These are phyloP conservation scores for Botrytis tulipae DNA, from an alignment of 2,329 filamentous ascomycete species.

Conservation along the genomic window DNA sequence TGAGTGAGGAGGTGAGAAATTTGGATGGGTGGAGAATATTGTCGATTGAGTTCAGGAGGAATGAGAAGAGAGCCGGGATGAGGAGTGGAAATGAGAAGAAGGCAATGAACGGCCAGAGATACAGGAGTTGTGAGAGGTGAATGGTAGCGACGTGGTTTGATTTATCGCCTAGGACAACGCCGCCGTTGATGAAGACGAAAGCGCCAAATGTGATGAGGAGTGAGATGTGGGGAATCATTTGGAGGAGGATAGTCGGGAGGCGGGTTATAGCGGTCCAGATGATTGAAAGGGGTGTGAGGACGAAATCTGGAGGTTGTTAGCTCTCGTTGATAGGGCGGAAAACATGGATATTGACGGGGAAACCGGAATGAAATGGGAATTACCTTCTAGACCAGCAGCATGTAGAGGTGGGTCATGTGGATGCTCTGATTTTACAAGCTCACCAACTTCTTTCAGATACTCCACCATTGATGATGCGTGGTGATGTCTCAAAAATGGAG, in stretches of 20 bases:
- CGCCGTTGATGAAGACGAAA: conserved; percentile 85
- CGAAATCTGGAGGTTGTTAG: conserved; percentile 47
- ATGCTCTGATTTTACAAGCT: neutral
- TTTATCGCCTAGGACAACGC: conserved; percentile 93
- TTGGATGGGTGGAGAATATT: conserved; percentile 33
- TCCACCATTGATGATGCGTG: neutral
- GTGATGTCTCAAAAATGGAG: neutral
- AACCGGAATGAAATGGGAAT: conserved; percentile 23
- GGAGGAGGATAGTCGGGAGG: conserved; percentile 48
- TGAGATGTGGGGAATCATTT: conserved; percentile 51
- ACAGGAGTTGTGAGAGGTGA: conserved; percentile 89
- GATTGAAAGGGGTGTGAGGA: conserved; percentile 57
- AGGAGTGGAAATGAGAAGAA: conserved; percentile 88
- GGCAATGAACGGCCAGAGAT: conserved; percentile 84
- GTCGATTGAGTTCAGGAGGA: conserved; percentile 40
- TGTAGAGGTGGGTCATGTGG: neutral
- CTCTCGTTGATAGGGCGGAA: neutral
- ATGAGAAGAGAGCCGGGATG: conserved; percentile 47
- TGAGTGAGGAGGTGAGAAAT: conserved; percentile 30
- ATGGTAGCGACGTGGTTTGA: conserved; percentile 88
- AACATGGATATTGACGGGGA: neutral
- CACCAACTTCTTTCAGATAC: conserved; percentile 48
- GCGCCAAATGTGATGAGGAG: conserved; percentile 65
- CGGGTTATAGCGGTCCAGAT: conserved; percentile 56
- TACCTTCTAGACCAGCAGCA: conserved; percentile 51